A percentile compares a stretch with the other conserved stretches of the same genome.
phyloP scores from a whole-genome alignment of 2,329 filamentous ascomycete species.

The Aplosporella prunicola region DNA sequence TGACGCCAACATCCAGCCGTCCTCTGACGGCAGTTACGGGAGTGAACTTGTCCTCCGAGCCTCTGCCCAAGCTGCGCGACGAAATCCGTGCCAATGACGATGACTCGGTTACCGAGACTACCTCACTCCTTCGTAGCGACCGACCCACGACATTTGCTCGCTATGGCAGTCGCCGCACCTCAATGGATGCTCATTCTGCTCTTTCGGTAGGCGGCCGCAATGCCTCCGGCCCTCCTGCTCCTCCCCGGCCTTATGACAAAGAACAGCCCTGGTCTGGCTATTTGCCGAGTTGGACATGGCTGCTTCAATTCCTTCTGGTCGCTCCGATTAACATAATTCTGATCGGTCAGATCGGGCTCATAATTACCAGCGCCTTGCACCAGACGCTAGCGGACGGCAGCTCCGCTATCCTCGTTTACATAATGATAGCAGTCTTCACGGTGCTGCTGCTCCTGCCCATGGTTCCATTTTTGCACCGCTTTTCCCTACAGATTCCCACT shows the following conservation, averaged over 20 bases:
- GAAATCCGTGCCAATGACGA: conserved; percentile 14
- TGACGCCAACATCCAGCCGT: conserved; percentile 26
- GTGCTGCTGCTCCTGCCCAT: conserved; percentile 66
- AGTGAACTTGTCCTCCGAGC: conserved; percentile 19
- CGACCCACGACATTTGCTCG: conserved; percentile 45
- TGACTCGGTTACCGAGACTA: conserved; percentile 45
- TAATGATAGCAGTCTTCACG: conserved; percentile 57
- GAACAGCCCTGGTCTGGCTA: conserved; percentile 81
- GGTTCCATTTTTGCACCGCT: conserved; percentile 76
- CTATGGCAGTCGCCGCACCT: conserved; percentile 34
- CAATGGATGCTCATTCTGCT: conserved; percentile 22
- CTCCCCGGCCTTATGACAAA: conserved; percentile 42
- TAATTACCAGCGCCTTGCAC: conserved; percentile 60
- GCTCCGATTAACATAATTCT: conserved; percentile 71
- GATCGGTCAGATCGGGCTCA: conserved; percentile 63
- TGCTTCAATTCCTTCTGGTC: conserved; percentile 73
- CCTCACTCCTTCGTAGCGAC: conserved; percentile 45
- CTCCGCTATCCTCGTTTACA: conserved; percentile 59
- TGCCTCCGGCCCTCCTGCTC: too few relatives aligned
- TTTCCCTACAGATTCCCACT: conserved; percentile 71
- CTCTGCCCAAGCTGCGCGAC: conserved; percentile 6
- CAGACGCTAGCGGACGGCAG: conserved; percentile 83
- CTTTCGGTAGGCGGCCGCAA: too few relatives aligned
- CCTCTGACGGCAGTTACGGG: conserved; percentile 21
- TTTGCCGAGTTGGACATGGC: conserved; percentile 77